A percentile compares a stretch with the other conserved stretches of the same genome.
Conservation (phyloP, 257 asterid genomes). For the Ehretia macrophylla region DNA sequence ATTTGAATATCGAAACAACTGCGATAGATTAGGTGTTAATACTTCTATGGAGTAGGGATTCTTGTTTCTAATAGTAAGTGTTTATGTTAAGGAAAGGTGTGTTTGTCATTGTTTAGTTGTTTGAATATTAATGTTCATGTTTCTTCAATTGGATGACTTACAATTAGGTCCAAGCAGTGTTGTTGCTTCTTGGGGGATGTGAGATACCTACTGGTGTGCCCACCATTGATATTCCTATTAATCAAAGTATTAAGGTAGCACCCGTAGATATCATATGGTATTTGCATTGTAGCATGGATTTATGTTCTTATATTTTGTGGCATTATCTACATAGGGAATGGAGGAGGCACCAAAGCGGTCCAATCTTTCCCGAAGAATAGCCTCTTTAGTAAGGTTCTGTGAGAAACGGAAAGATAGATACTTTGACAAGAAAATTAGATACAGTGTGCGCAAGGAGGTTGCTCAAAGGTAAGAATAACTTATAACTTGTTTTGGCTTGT, state of each 20-base stretch:
- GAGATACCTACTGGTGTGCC: conserved; percentile 23
- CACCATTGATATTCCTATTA: conserved; percentile 12
- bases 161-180: conserved; percentile 35
- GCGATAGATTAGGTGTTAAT: neutral
- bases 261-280: neutral
- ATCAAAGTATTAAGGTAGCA: conserved; percentile 17
- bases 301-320: neutral
- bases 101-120: neutral
- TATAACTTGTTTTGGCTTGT: neutral
- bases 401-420: conserved; percentile 41
- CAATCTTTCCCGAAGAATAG: conserved; percentile 29
- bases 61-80: neutral
- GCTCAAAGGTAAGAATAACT: conserved; percentile 28
- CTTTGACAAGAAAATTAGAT: conserved; percentile 40
- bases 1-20: neutral
- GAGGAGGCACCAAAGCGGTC: conserved; percentile 22
- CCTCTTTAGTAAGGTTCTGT: conserved; percentile 38
- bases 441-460: conserved; percentile 35
- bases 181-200: conserved; percentile 30
- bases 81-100: neutral
- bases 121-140: too few relatives aligned
- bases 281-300: neutral
- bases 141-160: neutral
- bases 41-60: neutral
- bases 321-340: conserved; percentile 13